Base-by-base conservation (phyloP, 805 yeast species). In the Candida argentea region DNA sequence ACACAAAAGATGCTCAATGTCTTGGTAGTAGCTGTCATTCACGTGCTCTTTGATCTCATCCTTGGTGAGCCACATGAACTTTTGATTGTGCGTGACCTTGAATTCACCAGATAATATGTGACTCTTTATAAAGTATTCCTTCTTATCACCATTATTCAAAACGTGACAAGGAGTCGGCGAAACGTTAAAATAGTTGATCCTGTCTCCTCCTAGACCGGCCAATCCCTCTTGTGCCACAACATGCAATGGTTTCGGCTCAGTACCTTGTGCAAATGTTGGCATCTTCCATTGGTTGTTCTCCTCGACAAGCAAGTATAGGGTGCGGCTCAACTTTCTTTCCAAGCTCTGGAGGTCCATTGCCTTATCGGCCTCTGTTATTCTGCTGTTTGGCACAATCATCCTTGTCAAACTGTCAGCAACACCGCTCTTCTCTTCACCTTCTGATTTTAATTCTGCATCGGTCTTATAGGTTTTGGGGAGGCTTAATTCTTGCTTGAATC, bases 81-180 rank as follows among this genome's bases (percentile, higher is more conserved):
- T 76, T 27, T 55, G 39, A 20, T 50, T 43, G 12, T 53, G 43
- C 23, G 52, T 48, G 7, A 65, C 58, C 28, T 57, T 55, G 52
- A 87, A 87, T 36, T 62, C 60, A 25, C 97, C 98, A 8, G 94
- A 81, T 42, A 89, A 58, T 33, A 89, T 84, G 50, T 85, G 95
- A 19, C 93, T 80, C 55, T 84, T 85, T 43, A 91, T 72, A 43
- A 82, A 61, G 48, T 76, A 91, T 43, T 82, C 89, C 42, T 53
- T 48, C 19, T 48, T 46, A 21, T 41, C 44, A 9, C 28, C 33
- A 9, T 40, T 27, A 39, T 71, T 63, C 36, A 78, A 46, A 2
- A 79, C 73, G 24, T 77, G 86, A 23, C 87, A 78, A 22, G 98
- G 97, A 4, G 80, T 80, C 32, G 72, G 73, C 14, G 97, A 85